Evolutionary conservation across 768 basidiomycete genomes (phyloP).

Genomic region (Pulveroboletus ravenelii): DNA sequence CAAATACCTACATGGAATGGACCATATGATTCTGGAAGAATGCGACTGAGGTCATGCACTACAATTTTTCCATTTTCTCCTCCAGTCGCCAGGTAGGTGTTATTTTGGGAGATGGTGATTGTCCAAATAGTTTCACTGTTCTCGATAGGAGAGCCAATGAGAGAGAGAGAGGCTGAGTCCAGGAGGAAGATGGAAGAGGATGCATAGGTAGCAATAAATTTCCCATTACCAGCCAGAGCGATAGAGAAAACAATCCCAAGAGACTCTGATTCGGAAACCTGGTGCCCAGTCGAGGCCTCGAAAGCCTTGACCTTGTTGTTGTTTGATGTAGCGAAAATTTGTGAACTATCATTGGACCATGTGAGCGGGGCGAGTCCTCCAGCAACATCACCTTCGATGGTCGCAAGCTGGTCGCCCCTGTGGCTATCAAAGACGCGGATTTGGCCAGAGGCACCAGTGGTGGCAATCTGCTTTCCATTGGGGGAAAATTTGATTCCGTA

Average conservation of each 20-base stretch:
- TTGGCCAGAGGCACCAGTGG: background rate
- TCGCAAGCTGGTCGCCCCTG: background rate
- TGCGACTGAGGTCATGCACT: background rate
- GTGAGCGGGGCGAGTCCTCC: background rate
- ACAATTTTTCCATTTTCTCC: background rate
- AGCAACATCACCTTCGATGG: background rate
- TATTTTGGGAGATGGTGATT: background rate
- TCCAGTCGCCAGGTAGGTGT: background rate
- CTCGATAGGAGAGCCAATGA: background rate
- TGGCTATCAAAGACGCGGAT: background rate
- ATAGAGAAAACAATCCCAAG: background rate
- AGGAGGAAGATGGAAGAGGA: background rate
- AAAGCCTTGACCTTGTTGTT: background rate
- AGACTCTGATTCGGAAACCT: background rate
- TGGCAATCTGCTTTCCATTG: background rate
- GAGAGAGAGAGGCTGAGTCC: background rate
- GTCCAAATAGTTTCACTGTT: background rate
- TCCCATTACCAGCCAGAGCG: background rate
- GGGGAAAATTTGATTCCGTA: background rate
- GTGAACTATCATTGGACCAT: background rate
- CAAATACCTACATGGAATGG: background rate
- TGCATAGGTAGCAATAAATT: background rate
- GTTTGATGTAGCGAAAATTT: background rate
- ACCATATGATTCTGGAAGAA: background rate
- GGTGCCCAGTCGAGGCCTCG: background rate